Percentiles rank a stretch among this genome's conserved stretches.
Conservation (phyloP, 23 red algal genomes). For the Agarophyton chilense region DNA sequence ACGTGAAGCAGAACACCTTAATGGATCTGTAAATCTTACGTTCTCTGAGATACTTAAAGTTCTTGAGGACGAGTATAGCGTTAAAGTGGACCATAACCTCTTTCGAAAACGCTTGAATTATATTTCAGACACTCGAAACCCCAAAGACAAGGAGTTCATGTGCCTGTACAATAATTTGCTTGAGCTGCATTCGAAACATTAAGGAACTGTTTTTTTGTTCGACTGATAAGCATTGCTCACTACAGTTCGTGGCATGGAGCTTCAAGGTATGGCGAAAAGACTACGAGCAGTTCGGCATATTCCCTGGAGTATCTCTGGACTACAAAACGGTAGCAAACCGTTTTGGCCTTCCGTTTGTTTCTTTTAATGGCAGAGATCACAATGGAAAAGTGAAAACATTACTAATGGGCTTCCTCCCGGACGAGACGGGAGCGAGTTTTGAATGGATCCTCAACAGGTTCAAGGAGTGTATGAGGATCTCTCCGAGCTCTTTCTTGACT, state of each 20-base stretch:
- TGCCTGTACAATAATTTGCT: background rate
- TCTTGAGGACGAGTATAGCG: background rate
- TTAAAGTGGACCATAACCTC: background rate
- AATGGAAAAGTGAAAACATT: too few species aligned
- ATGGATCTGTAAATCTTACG: background rate
- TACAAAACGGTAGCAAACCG: too few species aligned
- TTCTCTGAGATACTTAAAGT: background rate
- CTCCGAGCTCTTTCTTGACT: background rate
- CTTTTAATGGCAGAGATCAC: too few species aligned
- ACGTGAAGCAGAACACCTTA: background rate
- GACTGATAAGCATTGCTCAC: background rate
- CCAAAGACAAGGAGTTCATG: background rate
- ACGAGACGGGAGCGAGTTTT: background rate
- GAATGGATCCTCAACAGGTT: background rate
- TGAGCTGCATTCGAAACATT: background rate
- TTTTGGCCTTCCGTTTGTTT: too few species aligned
- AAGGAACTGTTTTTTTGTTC: background rate
- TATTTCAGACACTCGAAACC: background rate
- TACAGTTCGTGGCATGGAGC: background rate
- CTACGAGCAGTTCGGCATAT: slow-evolving; percentile 6
- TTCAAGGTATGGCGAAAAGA: background rate
- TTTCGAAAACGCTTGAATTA: background rate
- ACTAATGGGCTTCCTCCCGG: too few species aligned
- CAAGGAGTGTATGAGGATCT: background rate
- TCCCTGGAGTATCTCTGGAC: background rate